Evolutionary conservation across 257 asterid genomes (phyloP), one percentile per base, ranked within the genome.

Genomic region (Capsicum rhomboideum): DNA sequence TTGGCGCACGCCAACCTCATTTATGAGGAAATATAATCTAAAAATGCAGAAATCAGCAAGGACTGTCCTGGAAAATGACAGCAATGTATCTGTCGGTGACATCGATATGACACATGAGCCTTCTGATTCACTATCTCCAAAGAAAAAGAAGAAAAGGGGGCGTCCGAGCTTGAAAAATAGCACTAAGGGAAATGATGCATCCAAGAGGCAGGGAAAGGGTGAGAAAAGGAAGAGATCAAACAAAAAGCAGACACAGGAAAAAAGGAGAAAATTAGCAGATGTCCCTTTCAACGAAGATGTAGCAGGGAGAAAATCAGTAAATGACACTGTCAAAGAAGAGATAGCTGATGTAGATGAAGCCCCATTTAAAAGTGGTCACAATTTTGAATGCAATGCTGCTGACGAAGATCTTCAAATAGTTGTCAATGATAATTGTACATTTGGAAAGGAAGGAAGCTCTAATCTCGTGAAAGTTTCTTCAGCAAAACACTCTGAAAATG

Each of bases 261-360:
- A 77, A 28, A 4, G 82, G 82, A 77, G 28, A 77, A 77, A 50
- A 28, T 77, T 31, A 17, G 63, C 49, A 50, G 21, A 14, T 52
- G 64, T 28, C 46, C 14, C 64, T 26, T 34, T 28, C 58, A 17
- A 77, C 17, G 64, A 52, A 28, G 82, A 52, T 53, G 46, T 50
- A 52, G 17, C 49, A 1, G 64, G 82, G 64, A 52, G 17, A 52
- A 14, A 28, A 26, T 50, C 46, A 50, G 63, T 18, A 77, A n/a
- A 50, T 77, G 46, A 9, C 64, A 17, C 49, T 77, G 82, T 77
- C 82, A 77, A 77, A 52, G 82, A 77, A 77, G 82, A 77, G 82
- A 53, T 29, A 77, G 64, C 28, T 50, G 44, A 50, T 52, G 64
- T 28, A 50, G 82, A 52, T 77, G 82, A 50, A 77, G 64, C 42